Evolutionary conservation across 2,329 filamentous ascomycete species (phyloP), one percentile per base, ranked within the genome.

Genomic region (Ophiostoma sp.): DNA sequence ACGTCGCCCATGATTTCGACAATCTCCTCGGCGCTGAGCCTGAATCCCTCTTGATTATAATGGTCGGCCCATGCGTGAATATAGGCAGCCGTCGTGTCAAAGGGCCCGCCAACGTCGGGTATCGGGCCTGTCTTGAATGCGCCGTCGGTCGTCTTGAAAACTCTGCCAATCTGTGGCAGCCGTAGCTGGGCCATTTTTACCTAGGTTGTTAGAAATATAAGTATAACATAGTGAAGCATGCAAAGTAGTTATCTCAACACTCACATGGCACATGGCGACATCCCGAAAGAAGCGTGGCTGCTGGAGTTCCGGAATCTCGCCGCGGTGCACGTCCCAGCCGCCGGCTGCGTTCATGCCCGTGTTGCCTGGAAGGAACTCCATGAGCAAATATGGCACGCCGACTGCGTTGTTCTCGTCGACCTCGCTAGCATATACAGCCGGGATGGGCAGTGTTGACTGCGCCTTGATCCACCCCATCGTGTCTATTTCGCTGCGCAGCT

Each of bases 361-460:
- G 69, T 73, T 75, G 64, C 74, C 76, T 66, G 71, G 75, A 65
- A 74, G 66, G 68, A 70, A 76, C 47, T 72, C 73, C 73, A 77
- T 75, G 27, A 78, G 68, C 4, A 76, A 74, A 67, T 74, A 77
- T 3, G 75, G 73, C 5, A 72, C 73, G 4, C 74, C 72, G 16
- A 74, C 70, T 4, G 64, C 38, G 65, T 76, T 76, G 6, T 70
- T 11, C 63, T 67, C 40, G 47, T 71, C 68, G 40, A 70, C 12
- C 65, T 74, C 45, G 45, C 5, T 14, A 1, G 9, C 72, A 66
- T 70, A 75, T 5, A 71, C 73, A 62, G 70, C 42, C 7, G 75
- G 75, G 36, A 77, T 72, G 8, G 72, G 45, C 45, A 47, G 8
- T 5, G 11, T 9, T 14, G 45, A 47, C 60, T 52, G 12, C 45